Base-by-base conservation (phyloP, 306 rosid species). In the Corylus americana region DNA sequence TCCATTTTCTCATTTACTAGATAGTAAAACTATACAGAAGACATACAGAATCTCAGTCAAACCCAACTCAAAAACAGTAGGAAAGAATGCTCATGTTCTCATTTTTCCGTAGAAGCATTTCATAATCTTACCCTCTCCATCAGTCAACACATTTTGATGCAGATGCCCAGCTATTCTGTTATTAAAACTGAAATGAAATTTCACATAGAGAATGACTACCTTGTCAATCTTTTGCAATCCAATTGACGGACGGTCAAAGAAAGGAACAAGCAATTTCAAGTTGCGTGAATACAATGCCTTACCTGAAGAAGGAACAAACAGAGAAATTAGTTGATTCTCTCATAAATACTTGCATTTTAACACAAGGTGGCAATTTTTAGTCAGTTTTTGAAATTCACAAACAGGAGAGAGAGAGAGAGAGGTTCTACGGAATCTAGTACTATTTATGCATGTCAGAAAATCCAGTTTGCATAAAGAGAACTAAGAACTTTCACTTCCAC, bases 201-300 rank as follows among this genome's bases (percentile, higher is more conserved):
- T 57, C 29, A 73, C 66, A 70, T 39, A 29, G 35, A 49, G 79
- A 54, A 44, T 39, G 59, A 69, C 64, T 86, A 94, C 98, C 98
- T 94, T 91, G 54, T 82, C 86, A 61, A 94, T 92, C 61, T 81
- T 88, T 82, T 87, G 83, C 61, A 92, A 86, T 75, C 78, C 77
- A 81, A 94, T 87, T 27, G 98, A 92, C 0, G 98, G 93, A 67
- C 62, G 29, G 66, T 89, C 97, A 75, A 94, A 88, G 90, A 92
- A 94, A 77, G 97, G 98, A 84, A 92, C 97, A 45, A 92, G 97
- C 93, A 94, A 87, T 89, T 94, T 94, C 92, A 94, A 83, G 94
- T 94, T 94, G 86, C 89, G 89, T 9, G 88, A 90, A 80, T 94
- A 91, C 85, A 92, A 85, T 71, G 91, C 97, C 88, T 75, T 94